Evolutionary conservation across 2,329 filamentous ascomycete species (phyloP).

Genomic region (Biscogniauxia mediterranea): DNA sequence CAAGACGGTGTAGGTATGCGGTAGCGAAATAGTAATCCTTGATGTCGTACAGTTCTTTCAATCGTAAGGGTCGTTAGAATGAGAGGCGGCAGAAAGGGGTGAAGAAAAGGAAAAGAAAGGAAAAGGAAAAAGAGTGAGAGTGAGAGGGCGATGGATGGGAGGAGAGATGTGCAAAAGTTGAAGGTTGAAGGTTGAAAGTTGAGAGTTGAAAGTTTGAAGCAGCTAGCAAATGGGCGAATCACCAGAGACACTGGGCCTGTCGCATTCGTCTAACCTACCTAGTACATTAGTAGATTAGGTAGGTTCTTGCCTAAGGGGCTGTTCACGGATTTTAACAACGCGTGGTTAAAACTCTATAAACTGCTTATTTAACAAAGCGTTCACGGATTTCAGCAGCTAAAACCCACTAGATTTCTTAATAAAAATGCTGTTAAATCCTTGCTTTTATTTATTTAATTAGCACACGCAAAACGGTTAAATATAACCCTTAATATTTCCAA

Average conservation of each 20-base stretch:
- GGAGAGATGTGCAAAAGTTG: background rate
- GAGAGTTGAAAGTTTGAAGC: background rate
- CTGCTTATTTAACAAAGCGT: too few relatives aligned
- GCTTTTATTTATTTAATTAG: too few relatives aligned
- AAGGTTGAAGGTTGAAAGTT: background rate
- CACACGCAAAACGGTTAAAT: too few relatives aligned
- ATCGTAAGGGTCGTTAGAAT: background rate
- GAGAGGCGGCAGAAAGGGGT: background rate
- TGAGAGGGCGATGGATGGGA: background rate
- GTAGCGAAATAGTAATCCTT: background rate
- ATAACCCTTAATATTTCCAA: too few relatives aligned
- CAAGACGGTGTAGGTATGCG: background rate
- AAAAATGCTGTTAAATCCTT: too few relatives aligned
- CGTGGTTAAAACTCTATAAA: too few relatives aligned
- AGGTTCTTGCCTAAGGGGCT: too few relatives aligned
- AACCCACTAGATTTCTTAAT: too few relatives aligned
- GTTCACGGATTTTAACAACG: too few relatives aligned
- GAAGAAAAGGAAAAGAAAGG: constrained; percentile 1
- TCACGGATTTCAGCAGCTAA: too few relatives aligned
- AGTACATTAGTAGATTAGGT: too few relatives aligned
- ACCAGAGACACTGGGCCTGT: background rate
- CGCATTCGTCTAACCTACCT: background rate
- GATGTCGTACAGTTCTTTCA: background rate
- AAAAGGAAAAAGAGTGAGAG: too few relatives aligned
- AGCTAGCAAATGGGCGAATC: background rate